Evolutionary conservation across 2,329 filamentous ascomycete genomes (phyloP).

Genomic region (Microcyclospora tardicrescens): DNA sequence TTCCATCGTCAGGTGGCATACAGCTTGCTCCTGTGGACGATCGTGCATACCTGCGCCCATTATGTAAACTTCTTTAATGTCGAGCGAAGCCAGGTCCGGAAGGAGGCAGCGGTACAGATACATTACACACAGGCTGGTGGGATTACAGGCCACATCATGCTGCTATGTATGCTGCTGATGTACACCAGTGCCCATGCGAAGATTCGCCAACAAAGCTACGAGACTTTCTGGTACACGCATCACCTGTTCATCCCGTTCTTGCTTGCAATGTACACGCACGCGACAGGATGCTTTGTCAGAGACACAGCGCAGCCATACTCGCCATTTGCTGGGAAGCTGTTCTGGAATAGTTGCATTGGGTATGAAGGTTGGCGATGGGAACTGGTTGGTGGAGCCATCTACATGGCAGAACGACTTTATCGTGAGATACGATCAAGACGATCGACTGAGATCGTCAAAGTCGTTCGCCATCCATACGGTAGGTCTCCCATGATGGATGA

Average conservation of each 20-base stretch:
- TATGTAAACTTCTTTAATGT: constrained; percentile 99
- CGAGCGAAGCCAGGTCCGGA: constrained; percentile 70
- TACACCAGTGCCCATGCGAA: constrained; percentile 89
- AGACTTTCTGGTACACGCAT: constrained; percentile 99
- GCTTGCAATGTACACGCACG: constrained; percentile 87
- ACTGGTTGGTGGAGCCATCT: constrained; percentile 70
- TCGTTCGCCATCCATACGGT: constrained; percentile 92
- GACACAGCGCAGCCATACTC: constrained; percentile 60
- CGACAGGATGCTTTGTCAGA: constrained; percentile 90
- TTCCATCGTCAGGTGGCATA: constrained; percentile 95
- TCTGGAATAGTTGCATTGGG: constrained; percentile 88
- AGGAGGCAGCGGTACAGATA: constrained; percentile 70
- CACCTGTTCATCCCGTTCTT: constrained; percentile 97
- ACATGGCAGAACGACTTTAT: constrained; percentile 77
- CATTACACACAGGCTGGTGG: constrained; percentile 84
- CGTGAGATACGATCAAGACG: constrained; percentile 77
- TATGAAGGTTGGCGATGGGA: constrained; percentile 98
- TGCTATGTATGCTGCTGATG: constrained; percentile 97
- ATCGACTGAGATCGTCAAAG: constrained; percentile 78
- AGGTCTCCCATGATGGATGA: constrained; percentile 22
- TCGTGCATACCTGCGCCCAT: constrained; percentile 64
- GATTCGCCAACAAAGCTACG: constrained; percentile 92
- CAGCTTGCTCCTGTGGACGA: constrained; percentile 68
- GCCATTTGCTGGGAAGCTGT: constrained; percentile 67
- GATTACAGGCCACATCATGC: constrained; percentile 93